Evolutionary conservation across 163 green algal genomes (phyloP).

Genomic region (Scenedesmus sp.): DNA sequence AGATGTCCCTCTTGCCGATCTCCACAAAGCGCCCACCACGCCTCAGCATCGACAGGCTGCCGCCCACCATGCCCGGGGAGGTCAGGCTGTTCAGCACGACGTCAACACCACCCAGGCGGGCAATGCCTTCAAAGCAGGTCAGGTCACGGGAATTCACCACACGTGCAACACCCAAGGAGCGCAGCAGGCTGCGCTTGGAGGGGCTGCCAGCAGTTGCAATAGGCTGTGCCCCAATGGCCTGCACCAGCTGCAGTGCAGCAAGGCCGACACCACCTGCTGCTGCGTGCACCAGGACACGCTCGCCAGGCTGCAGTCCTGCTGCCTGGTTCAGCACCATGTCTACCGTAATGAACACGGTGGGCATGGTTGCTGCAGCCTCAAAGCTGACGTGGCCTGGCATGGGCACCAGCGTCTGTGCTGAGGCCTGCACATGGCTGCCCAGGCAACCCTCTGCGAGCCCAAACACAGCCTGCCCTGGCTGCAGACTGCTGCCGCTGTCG

Average conservation of each 20-base stretch:
- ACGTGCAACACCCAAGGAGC: constrained; percentile 68
- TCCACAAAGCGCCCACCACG: constrained; percentile 72
- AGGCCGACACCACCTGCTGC: constrained; percentile 88
- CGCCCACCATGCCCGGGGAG: constrained; percentile 79
- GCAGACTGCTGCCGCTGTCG: background rate
- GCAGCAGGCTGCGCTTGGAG: constrained; percentile 83
- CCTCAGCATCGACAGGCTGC: constrained; percentile 64
- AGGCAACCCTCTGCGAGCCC: constrained; percentile 81
- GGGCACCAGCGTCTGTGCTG: constrained; percentile 67
- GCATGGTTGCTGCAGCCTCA: constrained; percentile 71
- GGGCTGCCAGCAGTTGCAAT: constrained; percentile 82
- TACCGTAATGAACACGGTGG: constrained; percentile 81
- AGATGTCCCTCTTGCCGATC: constrained; percentile 78
- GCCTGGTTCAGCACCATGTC: constrained; percentile 70
- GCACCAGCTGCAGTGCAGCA: constrained; percentile 72
- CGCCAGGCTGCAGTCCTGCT: constrained; percentile 54
- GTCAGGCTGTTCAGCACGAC: constrained; percentile 84
- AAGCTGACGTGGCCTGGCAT: constrained; percentile 71
- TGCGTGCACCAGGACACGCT: constrained; percentile 84
- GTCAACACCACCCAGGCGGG: constrained; percentile 58
- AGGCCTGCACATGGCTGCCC: constrained; percentile 71
- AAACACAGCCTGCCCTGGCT: constrained; percentile 76
- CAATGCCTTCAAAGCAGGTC: constrained; percentile 59
- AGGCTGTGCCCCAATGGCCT: constrained; percentile 59
- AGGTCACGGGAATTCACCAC: constrained; percentile 78